These are phyloP conservation scores for Setomelanomma holmii DNA, from an alignment of 2,329 filamentous ascomycete species.

Conservation along the genomic window DNA sequence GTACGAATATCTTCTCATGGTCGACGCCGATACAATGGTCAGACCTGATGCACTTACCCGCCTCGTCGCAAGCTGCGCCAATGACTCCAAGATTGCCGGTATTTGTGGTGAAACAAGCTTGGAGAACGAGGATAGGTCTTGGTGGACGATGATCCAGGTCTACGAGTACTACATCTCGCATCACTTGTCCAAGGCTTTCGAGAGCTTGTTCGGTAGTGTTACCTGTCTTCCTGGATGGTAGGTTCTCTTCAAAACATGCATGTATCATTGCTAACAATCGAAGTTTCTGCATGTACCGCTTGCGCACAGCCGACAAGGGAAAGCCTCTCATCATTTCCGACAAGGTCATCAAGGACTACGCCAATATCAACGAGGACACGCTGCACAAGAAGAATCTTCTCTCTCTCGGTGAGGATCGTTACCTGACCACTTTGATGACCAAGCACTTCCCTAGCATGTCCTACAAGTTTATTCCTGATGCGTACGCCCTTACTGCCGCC, in stretches of 20 bases:
- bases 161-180: constrained; percentile 99
- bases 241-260: constrained; percentile 53
- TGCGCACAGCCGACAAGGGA: constrained; percentile 91
- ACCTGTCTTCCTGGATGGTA: constrained; percentile 99
- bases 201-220: constrained; percentile 95
- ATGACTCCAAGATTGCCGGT: constrained; percentile 94
- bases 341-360: constrained; percentile 85
- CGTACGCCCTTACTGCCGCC: constrained; percentile 90
- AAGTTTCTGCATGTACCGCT: constrained; percentile 99
- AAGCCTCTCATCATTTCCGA: constrained; percentile 94
- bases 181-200: constrained; percentile 94
- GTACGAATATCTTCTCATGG: constrained; percentile 96
- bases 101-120: constrained; percentile 97
- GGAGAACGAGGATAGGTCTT: constrained; percentile 92
- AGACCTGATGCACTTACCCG: constrained; percentile 90
- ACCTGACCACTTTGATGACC: constrained; percentile 95
- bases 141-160: constrained; percentile 99
- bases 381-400: constrained; percentile 94
- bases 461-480: constrained; percentile 94
- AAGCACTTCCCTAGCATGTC: constrained; percentile 96
- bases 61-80: constrained; percentile 88
- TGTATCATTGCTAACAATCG: constrained; percentile 21
- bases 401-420: constrained; percentile 95
- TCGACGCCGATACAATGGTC: constrained; percentile 96
- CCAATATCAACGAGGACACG: constrained; percentile 88